Evolutionary conservation across 1,284 basidiomycete genomes (phyloP).

Genomic region (Leccinum proliferum): DNA sequence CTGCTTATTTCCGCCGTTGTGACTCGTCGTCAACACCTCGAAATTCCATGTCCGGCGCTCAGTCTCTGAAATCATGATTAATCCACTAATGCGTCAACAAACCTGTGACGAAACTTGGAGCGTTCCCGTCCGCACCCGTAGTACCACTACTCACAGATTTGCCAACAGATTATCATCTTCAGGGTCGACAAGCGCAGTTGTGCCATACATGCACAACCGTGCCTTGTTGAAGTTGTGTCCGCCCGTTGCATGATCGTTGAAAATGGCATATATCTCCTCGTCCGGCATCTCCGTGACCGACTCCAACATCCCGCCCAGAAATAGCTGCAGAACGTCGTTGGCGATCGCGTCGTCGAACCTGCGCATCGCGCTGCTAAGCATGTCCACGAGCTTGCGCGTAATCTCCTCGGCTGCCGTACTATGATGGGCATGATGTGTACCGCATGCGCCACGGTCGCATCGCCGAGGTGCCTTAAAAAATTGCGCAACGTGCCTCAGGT

Average conservation of each 20-base stretch:
- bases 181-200: slow-evolving; percentile 65
- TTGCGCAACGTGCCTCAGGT: background rate
- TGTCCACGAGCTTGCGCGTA: slow-evolving; percentile 40
- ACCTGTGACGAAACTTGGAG: background rate
- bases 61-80: slow-evolving; percentile 49
- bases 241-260: slow-evolving; percentile 55
- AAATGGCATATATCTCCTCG: slow-evolving; percentile 46
- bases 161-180: slow-evolving; percentile 61
- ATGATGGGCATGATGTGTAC: slow-evolving; percentile 64
- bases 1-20: slow-evolving; percentile 59
- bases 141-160: slow-evolving; percentile 42
- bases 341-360: slow-evolving; percentile 66
- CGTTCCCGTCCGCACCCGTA: background rate
- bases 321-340: slow-evolving; percentile 55
- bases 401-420: slow-evolving; percentile 46
- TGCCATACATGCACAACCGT: slow-evolving; percentile 66
- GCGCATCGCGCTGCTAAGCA: slow-evolving; percentile 50
- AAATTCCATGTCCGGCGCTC: slow-evolving; percentile 44
- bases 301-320: slow-evolving; percentile 47
- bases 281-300: slow-evolving; percentile 46
- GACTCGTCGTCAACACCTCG: slow-evolving; percentile 49
- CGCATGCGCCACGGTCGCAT: slow-evolving; percentile 63
- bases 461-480: slow-evolving; percentile 51
- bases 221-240: slow-evolving; percentile 60
- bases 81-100: slow-evolving; percentile 1